Percentiles rank a stretch among this genome's conserved stretches.
phyloP scores from a whole-genome alignment of 1,284 basidiomycete genomes.

The Stygiomarasmius scandens region DNA sequence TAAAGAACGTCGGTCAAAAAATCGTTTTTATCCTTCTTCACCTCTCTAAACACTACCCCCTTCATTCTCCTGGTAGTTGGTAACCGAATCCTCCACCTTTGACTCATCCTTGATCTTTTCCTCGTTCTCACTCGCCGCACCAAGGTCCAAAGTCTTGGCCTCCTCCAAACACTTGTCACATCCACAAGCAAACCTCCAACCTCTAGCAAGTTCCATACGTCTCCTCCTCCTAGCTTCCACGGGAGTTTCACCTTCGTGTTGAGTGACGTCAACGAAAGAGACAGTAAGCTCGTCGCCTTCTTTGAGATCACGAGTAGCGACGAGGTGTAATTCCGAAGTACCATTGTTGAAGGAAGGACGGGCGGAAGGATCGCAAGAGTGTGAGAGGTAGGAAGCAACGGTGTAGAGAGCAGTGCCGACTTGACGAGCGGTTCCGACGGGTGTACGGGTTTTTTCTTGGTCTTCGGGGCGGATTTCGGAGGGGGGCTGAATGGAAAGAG shows the following conservation, averaged over 20 bases:
- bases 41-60: not conserved
- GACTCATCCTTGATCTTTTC: conserved; percentile 54
- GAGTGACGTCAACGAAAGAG: conserved; percentile 69
- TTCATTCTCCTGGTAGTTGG: conserved; percentile 13
- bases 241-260: conserved; percentile 52
- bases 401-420: conserved; percentile 73
- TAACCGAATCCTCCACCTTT: conserved; percentile 48
- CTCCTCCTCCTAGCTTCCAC: conserved; percentile 62
- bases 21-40: too few relatives aligned
- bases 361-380: conserved; percentile 72
- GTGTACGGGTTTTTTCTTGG: conserved; percentile 71
- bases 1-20: too few relatives aligned
- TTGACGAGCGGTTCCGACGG: conserved; percentile 71
- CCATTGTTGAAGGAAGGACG: conserved; percentile 63
- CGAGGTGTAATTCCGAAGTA: conserved; percentile 65
- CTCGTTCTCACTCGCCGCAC: conserved; percentile 35
- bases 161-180: conserved; percentile 68
- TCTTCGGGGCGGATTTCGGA: conserved; percentile 61
- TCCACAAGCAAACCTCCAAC: conserved; percentile 77
- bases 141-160: conserved; percentile 35
- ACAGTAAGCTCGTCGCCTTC: conserved; percentile 75
- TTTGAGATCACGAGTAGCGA: conserved; percentile 65
- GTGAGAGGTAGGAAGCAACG: conserved; percentile 74
- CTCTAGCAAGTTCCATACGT: conserved; percentile 72
- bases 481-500: conserved; percentile 42